These are phyloP conservation scores for Chalaropsis thielavioides DNA, from an alignment of 2,329 filamentous ascomycete genomes.

Conservation along the genomic window DNA sequence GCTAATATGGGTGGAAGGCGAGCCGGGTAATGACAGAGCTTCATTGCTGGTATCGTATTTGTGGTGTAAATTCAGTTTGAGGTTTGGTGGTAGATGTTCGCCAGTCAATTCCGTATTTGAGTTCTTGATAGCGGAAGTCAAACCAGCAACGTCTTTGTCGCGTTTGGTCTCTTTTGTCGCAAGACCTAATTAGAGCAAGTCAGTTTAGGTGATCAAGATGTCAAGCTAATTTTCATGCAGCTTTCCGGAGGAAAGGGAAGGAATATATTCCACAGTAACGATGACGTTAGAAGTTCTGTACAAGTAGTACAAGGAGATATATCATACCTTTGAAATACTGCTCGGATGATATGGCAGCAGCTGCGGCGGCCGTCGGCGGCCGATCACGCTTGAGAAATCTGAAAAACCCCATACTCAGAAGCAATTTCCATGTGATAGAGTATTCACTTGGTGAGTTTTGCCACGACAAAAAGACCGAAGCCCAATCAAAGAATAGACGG, in stretches of 20 bases:
- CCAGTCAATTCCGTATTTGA: not conserved
- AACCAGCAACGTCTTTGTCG: not conserved
- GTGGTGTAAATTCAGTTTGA: constrained; percentile 11
- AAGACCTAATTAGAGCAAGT: constrained; percentile 4
- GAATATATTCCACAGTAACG: not conserved
- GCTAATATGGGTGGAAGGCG: not conserved
- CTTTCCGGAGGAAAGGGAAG: not conserved
- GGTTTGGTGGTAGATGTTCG: constrained; percentile 1
- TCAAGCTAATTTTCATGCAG: not conserved
- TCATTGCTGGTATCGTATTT: not conserved
- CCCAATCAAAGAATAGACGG: not conserved
- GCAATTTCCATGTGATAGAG: not conserved
- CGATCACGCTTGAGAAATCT: constrained; percentile 16
- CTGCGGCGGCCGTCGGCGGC: constrained; percentile 11
- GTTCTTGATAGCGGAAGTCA: not conserved
- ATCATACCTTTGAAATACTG: constrained; percentile 17
- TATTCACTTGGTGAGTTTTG: not conserved
- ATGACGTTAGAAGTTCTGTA: not conserved
- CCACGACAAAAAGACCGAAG: not conserved
- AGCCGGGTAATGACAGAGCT: constrained; percentile 6
- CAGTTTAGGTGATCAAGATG: not conserved
- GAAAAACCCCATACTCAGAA: constrained; percentile 13
- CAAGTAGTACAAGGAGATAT: not conserved
- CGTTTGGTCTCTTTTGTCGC: constrained; percentile 11
- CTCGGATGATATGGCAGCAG: constrained; percentile 17